These are phyloP conservation scores for Effrenium voratum DNA, from an alignment of 73 alveolate genomes.

Conservation along the genomic window DNA sequence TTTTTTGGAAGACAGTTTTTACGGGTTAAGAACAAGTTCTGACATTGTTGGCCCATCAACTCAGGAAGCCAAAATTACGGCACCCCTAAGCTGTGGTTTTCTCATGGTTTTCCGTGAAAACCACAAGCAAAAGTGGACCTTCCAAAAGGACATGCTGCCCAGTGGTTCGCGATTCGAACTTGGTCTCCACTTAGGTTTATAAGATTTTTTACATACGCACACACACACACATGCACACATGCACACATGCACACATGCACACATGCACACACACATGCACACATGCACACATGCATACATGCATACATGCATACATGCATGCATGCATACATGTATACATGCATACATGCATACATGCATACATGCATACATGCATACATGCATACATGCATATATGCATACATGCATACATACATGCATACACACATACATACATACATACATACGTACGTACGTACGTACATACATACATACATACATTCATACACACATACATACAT, in stretches of 20 bases:
- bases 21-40: no score
- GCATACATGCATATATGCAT: background rate
- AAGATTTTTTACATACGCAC: background rate
- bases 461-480: background rate
- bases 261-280: no score
- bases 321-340: no score
- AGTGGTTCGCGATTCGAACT: background rate
- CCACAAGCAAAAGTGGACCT: background rate
- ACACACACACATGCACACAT: background rate
- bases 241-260: no score
- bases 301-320: no score
- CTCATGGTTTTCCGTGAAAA: no score
- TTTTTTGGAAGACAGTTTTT: no score
- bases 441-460: background rate
- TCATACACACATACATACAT: no score
- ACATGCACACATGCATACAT: no score
- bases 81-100: background rate
- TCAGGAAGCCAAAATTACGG: background rate
- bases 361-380: background rate
- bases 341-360: background rate
- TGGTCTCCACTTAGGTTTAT: background rate
- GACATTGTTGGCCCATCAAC: background rate
- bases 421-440: no score
- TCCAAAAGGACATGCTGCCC: background rate
- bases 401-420: no score